These are phyloP conservation scores for Nannochloropsis oceanica DNA, from an alignment of 108 stramenopile genomes.

Conservation along the genomic window DNA sequence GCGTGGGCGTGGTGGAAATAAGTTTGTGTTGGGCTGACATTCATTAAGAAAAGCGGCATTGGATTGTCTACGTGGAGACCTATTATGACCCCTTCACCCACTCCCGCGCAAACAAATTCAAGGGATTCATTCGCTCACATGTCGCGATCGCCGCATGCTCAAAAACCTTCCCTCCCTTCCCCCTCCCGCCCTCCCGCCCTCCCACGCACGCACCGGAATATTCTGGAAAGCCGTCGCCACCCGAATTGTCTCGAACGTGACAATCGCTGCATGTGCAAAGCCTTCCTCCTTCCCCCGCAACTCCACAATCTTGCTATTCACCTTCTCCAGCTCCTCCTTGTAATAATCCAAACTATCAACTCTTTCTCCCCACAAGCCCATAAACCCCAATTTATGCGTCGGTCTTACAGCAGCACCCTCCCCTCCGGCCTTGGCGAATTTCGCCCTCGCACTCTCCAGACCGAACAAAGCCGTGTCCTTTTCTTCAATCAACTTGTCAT, in stretches of 20 bases:
- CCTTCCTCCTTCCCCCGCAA: not conserved
- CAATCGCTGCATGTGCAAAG: not conserved
- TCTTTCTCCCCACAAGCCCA: not conserved
- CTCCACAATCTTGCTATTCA: not conserved
- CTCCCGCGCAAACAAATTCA: too few species aligned
- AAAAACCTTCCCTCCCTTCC: too few species aligned
- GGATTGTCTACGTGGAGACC: too few species aligned
- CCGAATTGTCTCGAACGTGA: not conserved
- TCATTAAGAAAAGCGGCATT: too few species aligned
- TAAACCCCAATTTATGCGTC: not conserved
- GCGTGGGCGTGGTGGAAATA: too few species aligned
- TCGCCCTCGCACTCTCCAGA: not conserved
- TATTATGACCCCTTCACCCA: too few species aligned
- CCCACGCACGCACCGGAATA: not conserved
- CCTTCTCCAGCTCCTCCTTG: not conserved
- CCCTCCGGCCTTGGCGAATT: not conserved
- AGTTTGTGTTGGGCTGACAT: too few species aligned
- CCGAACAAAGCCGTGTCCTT: not conserved
- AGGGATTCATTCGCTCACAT: too few species aligned
- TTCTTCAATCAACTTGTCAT: not conserved
- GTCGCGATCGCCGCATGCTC: too few species aligned
- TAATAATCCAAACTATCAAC: not conserved
- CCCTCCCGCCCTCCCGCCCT: too few species aligned
- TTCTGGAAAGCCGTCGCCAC: not conserved
- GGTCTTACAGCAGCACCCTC: not conserved